Evolutionary conservation across 2,329 filamentous ascomycete species (phyloP), one percentile per base, ranked within the genome.

Genomic region (Pseudogymnoascus sp.): DNA sequence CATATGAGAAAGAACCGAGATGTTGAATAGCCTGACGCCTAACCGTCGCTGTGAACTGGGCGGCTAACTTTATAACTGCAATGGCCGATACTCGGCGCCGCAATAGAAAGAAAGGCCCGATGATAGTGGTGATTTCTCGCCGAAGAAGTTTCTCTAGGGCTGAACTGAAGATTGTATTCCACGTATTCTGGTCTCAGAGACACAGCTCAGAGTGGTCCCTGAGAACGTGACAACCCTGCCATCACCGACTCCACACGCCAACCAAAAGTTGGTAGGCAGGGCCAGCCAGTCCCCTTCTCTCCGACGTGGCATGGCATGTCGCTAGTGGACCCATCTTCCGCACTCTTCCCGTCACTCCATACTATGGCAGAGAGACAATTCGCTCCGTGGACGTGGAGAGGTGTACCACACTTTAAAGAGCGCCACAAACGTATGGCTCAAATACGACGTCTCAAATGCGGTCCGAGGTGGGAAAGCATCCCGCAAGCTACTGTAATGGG

Each of bases 1-100:
- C 5, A 56, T 56, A 56, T 56, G 50, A 56, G 50, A 56, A 56
- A 56, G 50, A 56, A 56, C 50, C 50, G 50, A 56, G 29, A 35
- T 11, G 29, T 33, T 56, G 29, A 56, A 35, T 35, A 11, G 50
- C 29, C 21, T 56, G 46, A 19, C 44, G 13, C 46, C 31, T 31
- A 5, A 21, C 29, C 50, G 23, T 56, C 33, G 50, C 17, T 35
- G 50, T 19, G 46, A 21, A 56, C 17, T 56, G 50, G 50, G 50
- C 29, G 50, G 50, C 50, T 35, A 56, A 33, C 50, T 33, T 56
- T n/a, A 33, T 19, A 56, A 56, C 9, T 17, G 23, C 4, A 53
- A 29, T 31, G n/a, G 17, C 46, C 29, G 46, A 53, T 31, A 53
- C 26, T 53, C n/a, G n/a, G n/a, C 26, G 17, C 9, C 26, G 4